These are phyloP conservation scores for Lathyrus oleraceus DNA, from an alignment of 306 rosid species.

Conservation along the genomic window DNA sequence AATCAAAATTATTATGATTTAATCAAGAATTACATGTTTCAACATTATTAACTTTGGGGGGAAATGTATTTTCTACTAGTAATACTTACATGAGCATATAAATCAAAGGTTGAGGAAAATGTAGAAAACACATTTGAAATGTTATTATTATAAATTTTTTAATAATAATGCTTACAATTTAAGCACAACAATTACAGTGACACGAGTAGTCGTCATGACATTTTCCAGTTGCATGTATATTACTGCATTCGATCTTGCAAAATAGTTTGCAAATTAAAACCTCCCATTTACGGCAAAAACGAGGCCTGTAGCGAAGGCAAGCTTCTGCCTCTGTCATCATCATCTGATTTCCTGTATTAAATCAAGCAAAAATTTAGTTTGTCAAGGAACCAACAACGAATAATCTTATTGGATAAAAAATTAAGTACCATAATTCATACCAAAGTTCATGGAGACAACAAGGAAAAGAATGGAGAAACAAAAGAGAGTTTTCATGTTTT, in stretches of 20 bases:
- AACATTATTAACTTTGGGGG: too few relatives aligned
- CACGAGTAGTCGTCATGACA: neutral
- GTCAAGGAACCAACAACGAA: neutral
- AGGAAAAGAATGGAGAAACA: neutral
- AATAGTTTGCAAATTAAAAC: neutral
- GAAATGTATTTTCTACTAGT: too few relatives aligned
- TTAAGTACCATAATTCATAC: neutral
- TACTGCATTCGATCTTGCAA: neutral
- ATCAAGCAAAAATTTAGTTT: neutral
- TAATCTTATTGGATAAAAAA: neutral
- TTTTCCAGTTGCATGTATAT: neutral
- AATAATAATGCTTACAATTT: neutral
- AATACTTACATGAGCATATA: too few relatives aligned
- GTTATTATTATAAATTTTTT: neutral
- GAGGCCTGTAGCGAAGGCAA: neutral
- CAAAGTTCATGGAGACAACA: neutral
- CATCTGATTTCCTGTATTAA: neutral
- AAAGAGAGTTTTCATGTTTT: neutral
- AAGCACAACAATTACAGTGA: slow-evolving; percentile 1
- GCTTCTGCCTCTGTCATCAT: neutral
- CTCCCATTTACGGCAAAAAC: neutral
- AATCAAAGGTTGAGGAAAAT: too few relatives aligned
- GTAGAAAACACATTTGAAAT: neutral
- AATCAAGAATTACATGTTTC: too few relatives aligned
- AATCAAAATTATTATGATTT: too few relatives aligned